Conservation (phyloP, 2,329 filamentous ascomycete species). For the Neopestalotiopsis rosae region DNA sequence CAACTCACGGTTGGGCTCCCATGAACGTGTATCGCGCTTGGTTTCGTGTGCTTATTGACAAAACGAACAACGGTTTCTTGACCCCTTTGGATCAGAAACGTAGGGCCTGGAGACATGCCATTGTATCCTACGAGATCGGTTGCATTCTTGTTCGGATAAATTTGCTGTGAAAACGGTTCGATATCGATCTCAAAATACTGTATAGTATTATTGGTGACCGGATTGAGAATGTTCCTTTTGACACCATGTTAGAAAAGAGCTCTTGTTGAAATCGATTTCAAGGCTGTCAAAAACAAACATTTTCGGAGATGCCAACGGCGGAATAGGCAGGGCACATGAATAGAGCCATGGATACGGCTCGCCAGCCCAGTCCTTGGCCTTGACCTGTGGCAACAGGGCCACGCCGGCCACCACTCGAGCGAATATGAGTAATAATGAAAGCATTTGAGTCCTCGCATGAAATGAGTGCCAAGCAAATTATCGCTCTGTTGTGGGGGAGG, state of each 20-base stretch:
- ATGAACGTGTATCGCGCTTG: conserved; percentile 58
- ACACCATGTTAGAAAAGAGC: background rate
- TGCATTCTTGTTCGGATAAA: conserved; percentile 41
- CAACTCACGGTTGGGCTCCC: conserved; percentile 49
- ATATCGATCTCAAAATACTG: conserved; percentile 43
- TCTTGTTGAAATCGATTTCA: background rate
- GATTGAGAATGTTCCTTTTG: conserved; percentile 39
- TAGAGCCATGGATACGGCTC: conserved; percentile 45
- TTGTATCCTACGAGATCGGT: conserved; percentile 53
- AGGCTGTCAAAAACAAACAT: conserved; percentile 36
- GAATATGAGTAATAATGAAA: background rate
- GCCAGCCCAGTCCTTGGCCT: conserved; percentile 29
- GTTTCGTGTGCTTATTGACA: conserved; percentile 51
- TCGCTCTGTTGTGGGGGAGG: too few species aligned
- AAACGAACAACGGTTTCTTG: conserved; percentile 59
- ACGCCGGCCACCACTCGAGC: background rate
- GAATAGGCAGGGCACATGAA: conserved; percentile 48
- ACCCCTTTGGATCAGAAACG: conserved; percentile 52
- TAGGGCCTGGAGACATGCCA: conserved; percentile 59
- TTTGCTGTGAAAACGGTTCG: conserved; percentile 36
- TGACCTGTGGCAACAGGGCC: background rate
- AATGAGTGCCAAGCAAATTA: background rate
- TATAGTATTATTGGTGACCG: conserved; percentile 39
- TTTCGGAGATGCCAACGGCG: conserved; percentile 46
- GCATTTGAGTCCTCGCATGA: background rate